These are phyloP conservation scores for Novymonas esmeraldas DNA, from an alignment of 208 protist genomes.

Conservation along the genomic window DNA sequence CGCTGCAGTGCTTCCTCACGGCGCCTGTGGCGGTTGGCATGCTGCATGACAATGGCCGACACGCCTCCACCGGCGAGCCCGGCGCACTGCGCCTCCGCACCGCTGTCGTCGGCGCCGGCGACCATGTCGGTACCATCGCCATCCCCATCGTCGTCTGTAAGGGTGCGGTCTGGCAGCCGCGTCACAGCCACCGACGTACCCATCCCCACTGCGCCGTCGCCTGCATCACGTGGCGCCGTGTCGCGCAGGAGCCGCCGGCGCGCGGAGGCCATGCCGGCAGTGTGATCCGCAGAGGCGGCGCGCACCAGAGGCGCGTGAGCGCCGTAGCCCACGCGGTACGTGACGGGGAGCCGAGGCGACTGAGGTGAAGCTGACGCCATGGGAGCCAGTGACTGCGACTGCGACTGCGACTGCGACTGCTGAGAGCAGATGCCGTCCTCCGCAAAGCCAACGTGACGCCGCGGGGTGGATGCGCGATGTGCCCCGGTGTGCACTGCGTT, in stretches of 20 bases:
- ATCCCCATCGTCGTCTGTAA: slow-evolving; percentile 5
- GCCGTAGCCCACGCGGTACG: slow-evolving; percentile 13
- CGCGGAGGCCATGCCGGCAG: not conserved
- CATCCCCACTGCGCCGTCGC: not conserved
- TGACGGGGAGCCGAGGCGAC: not conserved
- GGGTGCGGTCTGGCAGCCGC: not conserved
- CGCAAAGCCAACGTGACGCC: slow-evolving; percentile 10
- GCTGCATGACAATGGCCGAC: slow-evolving; percentile 47
- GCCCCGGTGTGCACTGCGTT: not conserved
- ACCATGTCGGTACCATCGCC: too few species aligned
- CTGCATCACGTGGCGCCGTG: not conserved
- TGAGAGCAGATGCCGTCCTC: not conserved
- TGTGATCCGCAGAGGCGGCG: not conserved
- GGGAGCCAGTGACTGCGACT: not conserved
- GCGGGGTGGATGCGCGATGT: not conserved
- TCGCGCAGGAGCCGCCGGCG: not conserved
- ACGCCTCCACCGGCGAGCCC: not conserved
- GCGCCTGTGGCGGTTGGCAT: slow-evolving; percentile 46
- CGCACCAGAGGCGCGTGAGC: slow-evolving; percentile 14
- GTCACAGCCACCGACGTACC: not conserved
- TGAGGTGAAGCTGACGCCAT: not conserved
- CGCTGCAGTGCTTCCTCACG: slow-evolving; percentile 41
- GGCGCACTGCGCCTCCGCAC: not conserved
- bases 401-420: not conserved
- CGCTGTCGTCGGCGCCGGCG: slow-evolving; percentile 9